Conservation (phyloP, 2,329 filamentous ascomycete genomes). For the Thermoascus crustaceus region DNA sequence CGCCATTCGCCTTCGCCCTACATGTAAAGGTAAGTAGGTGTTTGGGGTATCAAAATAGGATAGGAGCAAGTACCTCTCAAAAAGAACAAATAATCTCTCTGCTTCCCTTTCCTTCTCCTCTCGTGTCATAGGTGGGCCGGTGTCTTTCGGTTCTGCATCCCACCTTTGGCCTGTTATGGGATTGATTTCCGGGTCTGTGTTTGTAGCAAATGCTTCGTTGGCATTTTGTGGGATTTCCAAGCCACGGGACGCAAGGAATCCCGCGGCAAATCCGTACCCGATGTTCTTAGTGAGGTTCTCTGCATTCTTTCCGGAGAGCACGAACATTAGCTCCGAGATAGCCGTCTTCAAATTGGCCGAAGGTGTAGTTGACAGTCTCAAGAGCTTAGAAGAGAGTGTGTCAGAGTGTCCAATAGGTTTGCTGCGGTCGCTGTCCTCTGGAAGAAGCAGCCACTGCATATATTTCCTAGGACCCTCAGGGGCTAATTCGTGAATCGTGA, state of each 20-base stretch:
- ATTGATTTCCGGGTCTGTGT: constrained; percentile 48
- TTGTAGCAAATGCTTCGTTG: constrained; percentile 45
- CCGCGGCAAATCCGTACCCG: constrained; percentile 87
- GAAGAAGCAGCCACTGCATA: constrained; percentile 63
- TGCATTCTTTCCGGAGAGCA: constrained; percentile 74
- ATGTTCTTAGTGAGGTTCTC: constrained; percentile 80
- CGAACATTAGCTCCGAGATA: constrained; percentile 74
- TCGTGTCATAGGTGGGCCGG: constrained; percentile 68
- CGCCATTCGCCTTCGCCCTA: constrained; percentile 62
- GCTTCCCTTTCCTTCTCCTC: constrained; percentile 91
- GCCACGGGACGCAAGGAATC: constrained; percentile 78
- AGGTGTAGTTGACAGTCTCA: constrained; percentile 69
- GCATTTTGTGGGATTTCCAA: constrained; percentile 65
- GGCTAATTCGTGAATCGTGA: constrained; percentile 61
- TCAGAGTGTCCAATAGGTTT: constrained; percentile 67
- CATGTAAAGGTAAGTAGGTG: constrained; percentile 10
- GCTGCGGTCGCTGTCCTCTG: constrained; percentile 66
- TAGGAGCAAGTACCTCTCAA: constrained; percentile 57
- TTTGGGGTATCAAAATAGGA: not conserved
- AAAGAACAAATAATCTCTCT: constrained; percentile 79
- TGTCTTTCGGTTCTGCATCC: constrained; percentile 54
- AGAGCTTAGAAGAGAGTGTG: constrained; percentile 65
- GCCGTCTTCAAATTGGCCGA: constrained; percentile 64
- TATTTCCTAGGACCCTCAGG: constrained; percentile 53
- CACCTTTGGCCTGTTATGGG: constrained; percentile 80